These are phyloP conservation scores for Camellia oleifera DNA, from an alignment of 179 eudicot genomes.

Conservation along the genomic window DNA sequence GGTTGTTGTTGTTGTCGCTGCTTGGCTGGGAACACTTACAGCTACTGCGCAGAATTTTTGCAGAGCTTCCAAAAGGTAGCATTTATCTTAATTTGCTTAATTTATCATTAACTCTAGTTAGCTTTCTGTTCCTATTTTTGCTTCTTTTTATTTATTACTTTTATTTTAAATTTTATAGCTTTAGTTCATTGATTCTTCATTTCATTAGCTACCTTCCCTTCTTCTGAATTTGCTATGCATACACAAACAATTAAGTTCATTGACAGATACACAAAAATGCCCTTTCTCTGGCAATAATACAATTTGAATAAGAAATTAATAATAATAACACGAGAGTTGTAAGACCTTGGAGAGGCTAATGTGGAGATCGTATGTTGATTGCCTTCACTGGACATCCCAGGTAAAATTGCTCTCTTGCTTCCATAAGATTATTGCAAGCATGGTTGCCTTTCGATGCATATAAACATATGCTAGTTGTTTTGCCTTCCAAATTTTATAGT, in stretches of 20 bases:
- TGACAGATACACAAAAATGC: no score
- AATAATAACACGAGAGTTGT: no score
- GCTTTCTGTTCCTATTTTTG: background rate
- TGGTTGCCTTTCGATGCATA: no score
- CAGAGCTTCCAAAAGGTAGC: constrained; percentile 40
- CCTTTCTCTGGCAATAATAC: no score
- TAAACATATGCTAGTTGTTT: no score
- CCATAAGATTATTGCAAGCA: no score
- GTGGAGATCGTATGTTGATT: no score
- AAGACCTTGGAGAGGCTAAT: no score
- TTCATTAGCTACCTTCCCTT: background rate
- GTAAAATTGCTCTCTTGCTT: no score
- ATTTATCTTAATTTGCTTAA: constrained; percentile 19
- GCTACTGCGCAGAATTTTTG: constrained; percentile 20
- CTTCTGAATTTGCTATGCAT: background rate
- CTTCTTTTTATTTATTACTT: background rate
- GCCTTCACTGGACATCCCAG: no score
- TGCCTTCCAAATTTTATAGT: no score
- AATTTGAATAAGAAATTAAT: no score
- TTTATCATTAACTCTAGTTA: constrained; percentile 11
- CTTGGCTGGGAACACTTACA: constrained; percentile 36
- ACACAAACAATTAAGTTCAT: background rate
- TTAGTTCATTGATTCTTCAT: background rate
- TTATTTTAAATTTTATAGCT: background rate
- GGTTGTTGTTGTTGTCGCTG: constrained; percentile 26